Conservation (phyloP, 75 land plant genomes). For the Azolla pinnata region DNA sequence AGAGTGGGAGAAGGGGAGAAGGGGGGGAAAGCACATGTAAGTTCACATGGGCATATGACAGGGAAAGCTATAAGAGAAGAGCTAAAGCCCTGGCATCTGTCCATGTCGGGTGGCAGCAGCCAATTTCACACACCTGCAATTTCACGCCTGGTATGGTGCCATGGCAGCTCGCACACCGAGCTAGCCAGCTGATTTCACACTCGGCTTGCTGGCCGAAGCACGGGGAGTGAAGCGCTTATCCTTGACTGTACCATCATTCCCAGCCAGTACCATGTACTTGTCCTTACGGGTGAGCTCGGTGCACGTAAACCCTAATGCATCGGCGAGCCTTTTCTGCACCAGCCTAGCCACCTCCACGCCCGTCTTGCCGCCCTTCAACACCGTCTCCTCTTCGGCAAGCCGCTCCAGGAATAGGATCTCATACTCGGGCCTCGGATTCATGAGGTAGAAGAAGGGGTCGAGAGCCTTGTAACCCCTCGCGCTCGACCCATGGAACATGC, state of each 20-base stretch:
- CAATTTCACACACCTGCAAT: no score
- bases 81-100: no score
- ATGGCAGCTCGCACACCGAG: no score
- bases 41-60: no score
- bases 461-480: slow-evolving; percentile 22
- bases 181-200: no score
- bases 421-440: slow-evolving; percentile 21
- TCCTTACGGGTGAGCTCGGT: slow-evolving; percentile 25
- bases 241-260: slow-evolving; percentile 21
- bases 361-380: slow-evolving; percentile 5
- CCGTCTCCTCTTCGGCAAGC: neutral
- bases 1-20: no score
- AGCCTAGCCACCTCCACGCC: slow-evolving; percentile 16
- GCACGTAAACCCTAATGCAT: slow-evolving; percentile 16
- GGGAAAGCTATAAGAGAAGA: no score
- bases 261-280: slow-evolving; percentile 24
- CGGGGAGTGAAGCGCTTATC: slow-evolving; percentile 6
- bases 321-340: slow-evolving; percentile 16
- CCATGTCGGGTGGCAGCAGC: no score
- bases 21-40: no score
- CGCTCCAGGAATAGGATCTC: slow-evolving; percentile 13
- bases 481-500: slow-evolving; percentile 18
- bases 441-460: slow-evolving; percentile 22
- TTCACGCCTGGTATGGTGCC: no score
- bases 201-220: neutral